phyloP scores from a whole-genome alignment of 208 protist species.

The Trypanosoma grayi region DNA sequence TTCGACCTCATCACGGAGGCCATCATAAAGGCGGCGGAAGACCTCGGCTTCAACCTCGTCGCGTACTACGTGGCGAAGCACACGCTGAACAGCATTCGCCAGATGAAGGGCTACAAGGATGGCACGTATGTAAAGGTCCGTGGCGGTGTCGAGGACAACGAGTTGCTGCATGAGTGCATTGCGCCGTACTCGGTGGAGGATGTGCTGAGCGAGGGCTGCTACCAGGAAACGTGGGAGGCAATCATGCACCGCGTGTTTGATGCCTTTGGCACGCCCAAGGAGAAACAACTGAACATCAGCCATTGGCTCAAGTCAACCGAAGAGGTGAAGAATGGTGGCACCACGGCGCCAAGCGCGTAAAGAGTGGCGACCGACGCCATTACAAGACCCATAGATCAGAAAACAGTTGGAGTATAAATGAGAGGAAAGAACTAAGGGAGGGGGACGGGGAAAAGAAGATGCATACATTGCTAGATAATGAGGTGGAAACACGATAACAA shows the following conservation, averaged over 20 bases:
- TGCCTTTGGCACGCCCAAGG: slow-evolving; percentile 63
- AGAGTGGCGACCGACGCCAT: too few species aligned
- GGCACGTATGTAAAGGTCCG: slow-evolving; percentile 89
- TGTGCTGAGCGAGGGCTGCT: slow-evolving; percentile 48
- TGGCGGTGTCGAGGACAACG: slow-evolving; percentile 89
- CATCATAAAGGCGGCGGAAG: slow-evolving; percentile 71
- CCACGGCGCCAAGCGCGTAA: background rate
- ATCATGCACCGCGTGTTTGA: slow-evolving; percentile 86
- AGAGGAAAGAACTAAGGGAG: too few species aligned
- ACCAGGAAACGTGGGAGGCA: slow-evolving; percentile 45
- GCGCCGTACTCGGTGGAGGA: slow-evolving; percentile 54
- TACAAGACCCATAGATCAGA: too few species aligned
- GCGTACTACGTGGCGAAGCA: slow-evolving; percentile 92
- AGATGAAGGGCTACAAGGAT: slow-evolving; percentile 86
- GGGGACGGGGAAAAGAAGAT: too few species aligned
- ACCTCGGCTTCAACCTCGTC: slow-evolving; percentile 87
- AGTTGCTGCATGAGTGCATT: slow-evolving; percentile 85
- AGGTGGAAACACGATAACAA: background rate
- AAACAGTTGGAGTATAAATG: too few species aligned
- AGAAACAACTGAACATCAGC: slow-evolving; percentile 42
- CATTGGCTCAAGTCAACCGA: slow-evolving; percentile 42
- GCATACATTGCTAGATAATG: too few species aligned
- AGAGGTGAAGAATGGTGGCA: background rate
- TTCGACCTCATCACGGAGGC: slow-evolving; percentile 82
- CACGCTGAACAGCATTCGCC: slow-evolving; percentile 88